Evolutionary conservation across 306 rosid species (phyloP).

Genomic region (Betula pendula): DNA sequence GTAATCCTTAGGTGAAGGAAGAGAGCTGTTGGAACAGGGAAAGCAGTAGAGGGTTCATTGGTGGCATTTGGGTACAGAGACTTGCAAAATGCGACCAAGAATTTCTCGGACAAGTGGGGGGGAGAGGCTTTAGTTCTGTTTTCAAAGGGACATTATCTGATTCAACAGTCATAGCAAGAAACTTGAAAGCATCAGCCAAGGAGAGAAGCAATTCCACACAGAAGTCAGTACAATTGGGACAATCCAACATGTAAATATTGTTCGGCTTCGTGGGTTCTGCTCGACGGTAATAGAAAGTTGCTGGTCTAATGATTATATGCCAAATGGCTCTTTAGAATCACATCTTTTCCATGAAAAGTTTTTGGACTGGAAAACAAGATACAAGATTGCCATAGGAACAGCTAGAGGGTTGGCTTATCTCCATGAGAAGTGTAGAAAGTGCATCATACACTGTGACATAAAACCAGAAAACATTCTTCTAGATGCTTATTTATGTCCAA

Average conservation of each 20-base stretch:
- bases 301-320: constrained; percentile 21
- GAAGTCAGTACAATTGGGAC: no score
- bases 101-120: constrained; percentile 81
- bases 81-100: constrained; percentile 76
- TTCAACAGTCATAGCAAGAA: constrained; percentile 50
- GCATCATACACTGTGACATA: constrained; percentile 62
- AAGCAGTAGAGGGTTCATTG: constrained; percentile 66
- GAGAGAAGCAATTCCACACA: no score
- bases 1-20: constrained; percentile 38
- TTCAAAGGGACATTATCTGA: constrained; percentile 75
- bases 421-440: constrained; percentile 55
- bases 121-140: constrained; percentile 93
- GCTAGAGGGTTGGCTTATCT: constrained; percentile 57
- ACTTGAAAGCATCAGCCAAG: no score
- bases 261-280: no score
- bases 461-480: constrained; percentile 69
- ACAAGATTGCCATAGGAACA: constrained; percentile 43
- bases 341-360: constrained; percentile 14
- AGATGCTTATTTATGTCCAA: constrained; percentile 34
- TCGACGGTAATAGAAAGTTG: no score
- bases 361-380: constrained; percentile 29
- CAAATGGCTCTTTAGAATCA: constrained; percentile 22
- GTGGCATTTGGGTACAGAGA: constrained; percentile 71
- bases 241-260: no score
- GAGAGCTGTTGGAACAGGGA: constrained; percentile 37